Conservation (phyloP, 164 flowering plant species). For the Kalanchoe fedtschenkoi region DNA sequence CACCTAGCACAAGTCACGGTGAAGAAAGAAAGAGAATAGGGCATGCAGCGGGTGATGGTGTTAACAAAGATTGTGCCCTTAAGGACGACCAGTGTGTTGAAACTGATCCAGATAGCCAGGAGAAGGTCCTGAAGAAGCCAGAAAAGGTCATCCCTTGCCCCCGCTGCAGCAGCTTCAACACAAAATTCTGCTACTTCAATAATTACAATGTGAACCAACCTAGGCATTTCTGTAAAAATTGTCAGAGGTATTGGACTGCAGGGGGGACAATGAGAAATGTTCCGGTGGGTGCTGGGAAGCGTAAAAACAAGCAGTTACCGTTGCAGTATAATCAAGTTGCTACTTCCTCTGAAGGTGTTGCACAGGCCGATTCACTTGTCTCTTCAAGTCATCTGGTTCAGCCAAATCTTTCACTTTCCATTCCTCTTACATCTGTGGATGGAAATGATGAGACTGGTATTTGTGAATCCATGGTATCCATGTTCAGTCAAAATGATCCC, state of each 20-base stretch:
- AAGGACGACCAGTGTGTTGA: constrained; percentile 20
- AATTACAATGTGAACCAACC: constrained; percentile 53
- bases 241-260: constrained; percentile 55
- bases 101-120: constrained; percentile 13
- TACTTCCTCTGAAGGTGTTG: constrained; percentile 21
- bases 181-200: constrained; percentile 47
- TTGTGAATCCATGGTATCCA: constrained; percentile 3
- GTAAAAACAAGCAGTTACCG: constrained; percentile 38
- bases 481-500: neutral
- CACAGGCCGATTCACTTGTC: constrained; percentile 20
- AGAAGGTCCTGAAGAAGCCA: constrained; percentile 23
- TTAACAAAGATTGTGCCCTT: constrained; percentile 9
- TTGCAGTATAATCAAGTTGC: constrained; percentile 23
- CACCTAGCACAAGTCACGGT: neutral
- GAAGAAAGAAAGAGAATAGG: neutral
- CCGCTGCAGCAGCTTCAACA: constrained; percentile 41
- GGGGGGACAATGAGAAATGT: constrained; percentile 50
- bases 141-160: constrained; percentile 49
- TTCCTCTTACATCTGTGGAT: neutral
- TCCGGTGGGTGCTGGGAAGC: constrained; percentile 40
- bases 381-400: neutral
- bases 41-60: neutral
- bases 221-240: constrained; percentile 41
- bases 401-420: neutral
- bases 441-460: neutral